Evolutionary conservation across 257 asterid genomes (phyloP), one percentile per base, ranked within the genome.

Genomic region (Ballota nigra): DNA sequence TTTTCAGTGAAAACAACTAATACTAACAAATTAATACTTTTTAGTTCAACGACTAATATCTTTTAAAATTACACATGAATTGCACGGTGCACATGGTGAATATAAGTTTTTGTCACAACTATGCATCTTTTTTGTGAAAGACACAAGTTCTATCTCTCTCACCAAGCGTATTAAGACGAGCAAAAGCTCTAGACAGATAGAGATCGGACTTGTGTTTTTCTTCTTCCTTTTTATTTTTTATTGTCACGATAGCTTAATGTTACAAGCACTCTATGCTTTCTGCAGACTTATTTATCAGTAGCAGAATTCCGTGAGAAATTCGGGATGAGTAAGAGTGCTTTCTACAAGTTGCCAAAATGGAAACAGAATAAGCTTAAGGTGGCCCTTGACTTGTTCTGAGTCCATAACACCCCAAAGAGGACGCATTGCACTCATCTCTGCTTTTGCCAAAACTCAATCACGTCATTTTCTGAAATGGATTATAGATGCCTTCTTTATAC

Each of bases 261-360:
- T 68, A 26, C 22, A 38, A 24, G 22, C 51, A 16, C 78, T 38
- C 26, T 65, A 15, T 81, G 26, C 59, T 20, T 52, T 47, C 13
- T 55, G 79, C 85, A 92, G 98, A 78, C 86, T 19, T 87, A 92
- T 66, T 73, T 92, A 77, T 86, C 87, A 4, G 56, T 83, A 1
- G 87, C 83, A 68, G 98, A 89, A 31, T 92, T 92, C 85, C 79
- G 84, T 78, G 93, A 81, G 78, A 89, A 86, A 78, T 89, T 92
- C 29, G 90, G 86, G 52, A 87, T 92, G 96, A 16, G 78, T 1
- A 89, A 78, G 75, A 75, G 70, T 24, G 68, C 70, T 38, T 92
- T 92, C 89, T 75, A 83, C 84, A 82, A 83, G 82, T 79, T 92
- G 74, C 98, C 98, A 4, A 87, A 85, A 78, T 92, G 98, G 98